phyloP scores from a whole-genome alignment of 768 basidiomycete species.

The Inosperma sp. region DNA sequence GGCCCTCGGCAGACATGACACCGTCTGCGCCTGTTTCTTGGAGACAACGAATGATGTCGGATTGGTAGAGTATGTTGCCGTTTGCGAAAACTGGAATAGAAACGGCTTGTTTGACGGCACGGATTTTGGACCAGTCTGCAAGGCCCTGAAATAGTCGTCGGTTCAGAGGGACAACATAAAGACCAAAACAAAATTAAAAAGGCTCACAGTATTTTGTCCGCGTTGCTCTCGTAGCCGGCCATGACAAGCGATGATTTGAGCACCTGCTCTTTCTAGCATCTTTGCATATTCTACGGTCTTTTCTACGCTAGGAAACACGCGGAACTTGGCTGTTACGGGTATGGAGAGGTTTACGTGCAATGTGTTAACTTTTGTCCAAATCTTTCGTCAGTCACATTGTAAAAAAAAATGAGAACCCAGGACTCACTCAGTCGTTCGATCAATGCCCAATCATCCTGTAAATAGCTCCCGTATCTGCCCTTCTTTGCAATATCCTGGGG shows the following conservation, averaged over 20 bases:
- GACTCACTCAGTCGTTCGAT: slow-evolving; percentile 72
- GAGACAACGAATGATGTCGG: slow-evolving; percentile 79
- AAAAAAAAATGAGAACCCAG: not conserved
- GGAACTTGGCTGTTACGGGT: slow-evolving; percentile 97
- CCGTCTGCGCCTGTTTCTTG: slow-evolving; percentile 84
- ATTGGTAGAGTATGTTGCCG: slow-evolving; percentile 86
- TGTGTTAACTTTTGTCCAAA: slow-evolving; percentile 59
- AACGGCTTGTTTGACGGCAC: slow-evolving; percentile 85
- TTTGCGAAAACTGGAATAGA: slow-evolving; percentile 94
- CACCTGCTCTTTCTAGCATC: slow-evolving; percentile 94
- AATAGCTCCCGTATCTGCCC: slow-evolving; percentile 83
- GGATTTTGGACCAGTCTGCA: slow-evolving; percentile 87
- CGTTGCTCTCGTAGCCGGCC: slow-evolving; percentile 90
- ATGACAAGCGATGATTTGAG: slow-evolving; percentile 92
- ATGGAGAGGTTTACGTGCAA: slow-evolving; percentile 78
- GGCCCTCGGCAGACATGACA: slow-evolving; percentile 93
- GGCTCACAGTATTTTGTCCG: slow-evolving; percentile 67
- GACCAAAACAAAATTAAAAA: not conserved
- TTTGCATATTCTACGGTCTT: slow-evolving; percentile 92
- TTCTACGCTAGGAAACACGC: slow-evolving; percentile 79
- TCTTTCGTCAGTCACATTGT: not conserved
- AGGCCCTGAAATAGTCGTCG: slow-evolving; percentile 49
- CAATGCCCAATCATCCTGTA: slow-evolving; percentile 94
- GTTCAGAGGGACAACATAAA: not conserved
- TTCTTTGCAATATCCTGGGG: slow-evolving; percentile 92